phyloP scores from a whole-genome alignment of 176 grass and related monocot genomes.

The Aegilops longissima region DNA sequence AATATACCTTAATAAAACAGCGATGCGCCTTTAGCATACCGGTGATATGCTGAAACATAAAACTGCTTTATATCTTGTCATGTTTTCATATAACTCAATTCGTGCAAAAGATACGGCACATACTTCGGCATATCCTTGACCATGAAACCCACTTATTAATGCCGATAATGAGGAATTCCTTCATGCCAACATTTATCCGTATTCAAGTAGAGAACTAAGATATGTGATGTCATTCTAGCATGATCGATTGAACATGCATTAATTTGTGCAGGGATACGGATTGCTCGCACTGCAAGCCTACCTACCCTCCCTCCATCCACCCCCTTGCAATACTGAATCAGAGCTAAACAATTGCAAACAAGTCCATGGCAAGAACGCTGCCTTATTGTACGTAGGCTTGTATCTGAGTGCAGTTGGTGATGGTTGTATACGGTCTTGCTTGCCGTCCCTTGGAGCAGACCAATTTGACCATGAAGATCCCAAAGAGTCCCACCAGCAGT shows the following conservation, averaged over 20 bases:
- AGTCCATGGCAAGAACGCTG: constrained; percentile 41
- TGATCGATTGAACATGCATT: background rate
- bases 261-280: constrained; percentile 45
- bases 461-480: constrained; percentile 62
- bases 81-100: background rate
- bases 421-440: constrained; percentile 50
- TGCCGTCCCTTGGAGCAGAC: constrained; percentile 69
- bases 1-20: background rate
- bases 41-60: background rate
- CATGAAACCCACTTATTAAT: background rate
- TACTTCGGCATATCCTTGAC: background rate
- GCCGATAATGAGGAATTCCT: too few relatives aligned
- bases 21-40: background rate
- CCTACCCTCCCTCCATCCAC: constrained; percentile 55
- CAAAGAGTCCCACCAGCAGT: constrained; percentile 34
- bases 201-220: background rate
- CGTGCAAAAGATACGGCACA: background rate
- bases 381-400: constrained; percentile 43
- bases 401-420: constrained; percentile 58
- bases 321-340: constrained; percentile 36
- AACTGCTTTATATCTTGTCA: background rate
- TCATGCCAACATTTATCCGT: too few relatives aligned
- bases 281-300: constrained; percentile 66
- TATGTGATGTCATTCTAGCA: background rate
- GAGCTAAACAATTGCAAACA: constrained; percentile 28